Evolutionary conservation across 2,329 filamentous ascomycete genomes (phyloP).

Genomic region (Xylaria digitata): DNA sequence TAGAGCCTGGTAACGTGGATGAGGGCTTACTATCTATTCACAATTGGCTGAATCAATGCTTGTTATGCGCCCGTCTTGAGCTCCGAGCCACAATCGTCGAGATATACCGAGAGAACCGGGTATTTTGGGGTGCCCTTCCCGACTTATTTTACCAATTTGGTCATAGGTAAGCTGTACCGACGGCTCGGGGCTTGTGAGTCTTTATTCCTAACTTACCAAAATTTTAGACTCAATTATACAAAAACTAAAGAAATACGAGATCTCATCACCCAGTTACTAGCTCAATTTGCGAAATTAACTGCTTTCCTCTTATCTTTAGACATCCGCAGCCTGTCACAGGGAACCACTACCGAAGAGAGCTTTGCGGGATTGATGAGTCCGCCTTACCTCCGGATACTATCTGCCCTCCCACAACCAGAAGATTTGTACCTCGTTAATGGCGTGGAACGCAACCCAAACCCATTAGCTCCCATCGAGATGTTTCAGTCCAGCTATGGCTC

Average conservation of each 20-base stretch:
- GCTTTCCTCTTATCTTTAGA: conserved; percentile 66
- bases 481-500: conserved; percentile 57
- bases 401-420: conserved; percentile 53
- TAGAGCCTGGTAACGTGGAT: conserved; percentile 58
- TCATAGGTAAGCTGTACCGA: conserved; percentile 55
- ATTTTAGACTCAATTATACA: conserved; percentile 40
- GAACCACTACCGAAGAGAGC: conserved; percentile 45
- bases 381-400: conserved; percentile 60
- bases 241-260: conserved; percentile 47
- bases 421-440: conserved; percentile 45
- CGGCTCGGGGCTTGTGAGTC: neutral
- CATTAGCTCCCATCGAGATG: conserved; percentile 56
- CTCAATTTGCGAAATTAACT: conserved; percentile 61
- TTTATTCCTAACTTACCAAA: conserved; percentile 13
- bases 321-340: conserved; percentile 50
- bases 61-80: conserved; percentile 55
- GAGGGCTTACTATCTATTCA: conserved; percentile 58
- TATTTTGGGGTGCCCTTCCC: conserved; percentile 66
- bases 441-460: conserved; percentile 48
- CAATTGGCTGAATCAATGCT: conserved; percentile 63
- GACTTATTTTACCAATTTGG: conserved; percentile 58
- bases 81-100: conserved; percentile 54
- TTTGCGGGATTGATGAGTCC: conserved; percentile 57
- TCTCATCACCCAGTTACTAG: conserved; percentile 50
- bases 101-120: conserved; percentile 57